Conservation (phyloP, 345 rosid species). For the Cardiospermum halicacabum region DNA sequence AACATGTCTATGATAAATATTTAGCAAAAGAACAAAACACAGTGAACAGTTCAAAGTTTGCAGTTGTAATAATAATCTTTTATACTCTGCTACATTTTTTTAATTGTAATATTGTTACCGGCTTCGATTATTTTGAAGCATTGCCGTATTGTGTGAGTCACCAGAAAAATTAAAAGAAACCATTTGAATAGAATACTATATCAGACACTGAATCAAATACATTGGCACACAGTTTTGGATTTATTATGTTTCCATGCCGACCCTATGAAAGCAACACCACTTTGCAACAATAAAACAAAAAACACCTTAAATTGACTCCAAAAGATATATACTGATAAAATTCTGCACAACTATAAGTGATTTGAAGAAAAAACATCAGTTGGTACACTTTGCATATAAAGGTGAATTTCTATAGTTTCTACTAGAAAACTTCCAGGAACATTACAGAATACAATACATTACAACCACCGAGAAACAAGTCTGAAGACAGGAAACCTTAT, state of each 20-base stretch:
- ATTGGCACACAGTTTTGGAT: background rate
- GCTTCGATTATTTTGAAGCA: background rate
- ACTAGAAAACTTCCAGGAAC: no score
- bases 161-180: background rate
- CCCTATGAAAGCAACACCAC: background rate
- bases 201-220: no score
- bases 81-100: background rate
- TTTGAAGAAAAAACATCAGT: no score
- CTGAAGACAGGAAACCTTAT: no score
- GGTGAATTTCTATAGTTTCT: no score
- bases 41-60: background rate
- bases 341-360: no score
- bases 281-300: background rate
- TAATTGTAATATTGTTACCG: slow-evolving; percentile 2
- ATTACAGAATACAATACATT: no score
- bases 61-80: background rate
- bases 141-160: background rate
- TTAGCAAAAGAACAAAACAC: no score
- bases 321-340: no score
- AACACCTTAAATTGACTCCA: no score
- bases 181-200: background rate
- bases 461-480: background rate
- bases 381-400: no score
- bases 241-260: background rate
- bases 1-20: background rate